A percentile compares a stretch with the other conserved stretches of the same genome.
phyloP scores from a whole-genome alignment of 2,329 filamentous ascomycete species.

The Teratosphaeriaceae sp. region DNA sequence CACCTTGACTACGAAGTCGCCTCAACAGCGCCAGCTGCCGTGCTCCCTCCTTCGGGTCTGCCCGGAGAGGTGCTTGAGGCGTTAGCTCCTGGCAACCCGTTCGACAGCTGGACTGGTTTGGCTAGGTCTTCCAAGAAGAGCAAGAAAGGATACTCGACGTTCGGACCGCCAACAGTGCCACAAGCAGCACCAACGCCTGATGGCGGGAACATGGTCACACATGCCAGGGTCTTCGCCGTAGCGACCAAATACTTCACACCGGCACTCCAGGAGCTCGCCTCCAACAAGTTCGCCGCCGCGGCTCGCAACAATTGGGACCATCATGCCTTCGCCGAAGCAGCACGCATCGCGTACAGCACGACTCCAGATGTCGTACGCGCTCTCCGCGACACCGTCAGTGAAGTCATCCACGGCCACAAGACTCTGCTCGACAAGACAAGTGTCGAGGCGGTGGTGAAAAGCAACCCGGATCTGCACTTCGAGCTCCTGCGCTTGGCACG shows the following conservation, averaged over 20 bases:
- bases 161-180: too few species aligned
- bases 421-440: conserved; percentile 17
- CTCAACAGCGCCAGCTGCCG: not conserved
- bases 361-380: conserved; percentile 36
- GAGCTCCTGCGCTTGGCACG: conserved; percentile 11
- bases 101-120: not conserved
- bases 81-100: not conserved
- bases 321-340: conserved; percentile 33
- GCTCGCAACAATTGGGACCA: conserved; percentile 27
- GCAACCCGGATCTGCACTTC: not conserved
- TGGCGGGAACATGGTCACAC: conserved; percentile 12
- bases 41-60: not conserved
- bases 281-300: conserved; percentile 32
- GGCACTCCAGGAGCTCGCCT: conserved; percentile 33
- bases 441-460: conserved; percentile 10
- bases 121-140: not conserved
- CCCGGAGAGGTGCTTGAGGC: not conserved
- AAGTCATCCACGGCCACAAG: conserved; percentile 19
- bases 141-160: not conserved
- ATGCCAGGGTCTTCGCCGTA: conserved; percentile 38
- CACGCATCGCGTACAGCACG: conserved; percentile 34
- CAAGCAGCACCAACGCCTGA: too few species aligned
- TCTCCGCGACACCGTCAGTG: conserved; percentile 24
- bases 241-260: conserved; percentile 36
- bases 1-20: conserved; percentile 17